phyloP scores from a whole-genome alignment of 805 yeast species.

The Zygoascus flipseniorum region DNA sequence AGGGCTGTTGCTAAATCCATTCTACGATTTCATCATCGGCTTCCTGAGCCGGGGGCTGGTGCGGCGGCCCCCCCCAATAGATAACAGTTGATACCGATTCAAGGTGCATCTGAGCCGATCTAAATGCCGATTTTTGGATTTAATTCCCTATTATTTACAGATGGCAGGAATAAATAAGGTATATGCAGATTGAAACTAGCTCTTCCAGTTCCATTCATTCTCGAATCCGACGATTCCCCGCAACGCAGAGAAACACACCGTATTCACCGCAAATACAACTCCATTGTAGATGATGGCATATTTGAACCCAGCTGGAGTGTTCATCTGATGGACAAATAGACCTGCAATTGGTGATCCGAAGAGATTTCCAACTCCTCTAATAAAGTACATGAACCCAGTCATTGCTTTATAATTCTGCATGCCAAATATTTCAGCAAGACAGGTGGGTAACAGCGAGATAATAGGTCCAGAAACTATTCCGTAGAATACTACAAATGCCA shows the following conservation, averaged over 20 bases:
- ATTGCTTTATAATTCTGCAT: slow-evolving; percentile 14
- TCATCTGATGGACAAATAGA: slow-evolving; percentile 6
- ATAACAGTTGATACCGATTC: no score
- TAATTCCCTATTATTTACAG: no score
- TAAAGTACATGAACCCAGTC: slow-evolving; percentile 15
- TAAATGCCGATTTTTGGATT: no score
- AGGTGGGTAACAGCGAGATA: slow-evolving; percentile 15
- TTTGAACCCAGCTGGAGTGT: slow-evolving; percentile 6
- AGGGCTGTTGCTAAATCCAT: no score
- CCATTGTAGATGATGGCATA: slow-evolving; percentile 16
- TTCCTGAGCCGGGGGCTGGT: not conserved
- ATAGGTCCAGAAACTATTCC: slow-evolving; percentile 17
- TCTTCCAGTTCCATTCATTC: not conserved
- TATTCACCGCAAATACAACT: slow-evolving; percentile 7
- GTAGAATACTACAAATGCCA: slow-evolving; percentile 15
- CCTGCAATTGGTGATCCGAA: slow-evolving; percentile 20
- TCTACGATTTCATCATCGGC: not conserved
- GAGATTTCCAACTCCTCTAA: slow-evolving; percentile 16
- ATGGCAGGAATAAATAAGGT: no score
- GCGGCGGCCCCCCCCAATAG: not conserved
- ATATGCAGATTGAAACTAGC: not conserved
- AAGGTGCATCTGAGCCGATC: no score
- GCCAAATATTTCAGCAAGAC: slow-evolving; percentile 17
- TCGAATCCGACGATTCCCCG: slow-evolving; percentile 20
- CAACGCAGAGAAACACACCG: slow-evolving; percentile 7